Evolutionary conservation across 352 stramenopile genomes (phyloP).

Genomic region (Phytophthora agathidicida): DNA sequence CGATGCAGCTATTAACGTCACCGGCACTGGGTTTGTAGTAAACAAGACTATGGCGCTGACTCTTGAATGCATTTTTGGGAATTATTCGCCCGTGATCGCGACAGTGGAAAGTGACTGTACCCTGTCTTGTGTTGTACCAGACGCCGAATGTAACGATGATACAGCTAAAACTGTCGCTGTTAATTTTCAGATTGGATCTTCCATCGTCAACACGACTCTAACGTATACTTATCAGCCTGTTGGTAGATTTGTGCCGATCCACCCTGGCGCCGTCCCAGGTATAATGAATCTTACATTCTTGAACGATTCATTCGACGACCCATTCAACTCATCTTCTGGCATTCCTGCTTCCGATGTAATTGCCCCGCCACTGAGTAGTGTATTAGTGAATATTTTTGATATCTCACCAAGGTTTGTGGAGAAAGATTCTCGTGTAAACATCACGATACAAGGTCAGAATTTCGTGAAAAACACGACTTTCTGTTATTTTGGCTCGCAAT

Average conservation of each 20-base stretch:
- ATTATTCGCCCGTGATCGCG: conserved; percentile 4
- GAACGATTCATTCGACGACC: not conserved
- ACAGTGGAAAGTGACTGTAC: conserved; percentile 25
- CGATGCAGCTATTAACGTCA: conserved; percentile 16
- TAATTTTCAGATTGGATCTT: conserved; percentile 20
- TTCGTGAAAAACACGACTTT: conserved; percentile 31
- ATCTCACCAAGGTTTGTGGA: conserved; percentile 32
- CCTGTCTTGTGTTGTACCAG: conserved; percentile 25
- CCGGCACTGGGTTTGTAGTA: conserved; percentile 31
- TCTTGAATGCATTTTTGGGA: conserved; percentile 32
- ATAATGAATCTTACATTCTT: conserved; percentile 1
- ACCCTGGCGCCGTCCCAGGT: conserved; percentile 13
- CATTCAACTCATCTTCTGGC: not conserved
- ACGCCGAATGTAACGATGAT: conserved; percentile 9
- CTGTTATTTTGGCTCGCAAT: conserved; percentile 28
- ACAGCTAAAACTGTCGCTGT: conserved; percentile 5
- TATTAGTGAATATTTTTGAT: conserved; percentile 11
- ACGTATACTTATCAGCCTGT: conserved; percentile 24
- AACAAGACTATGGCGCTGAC: conserved; percentile 15
- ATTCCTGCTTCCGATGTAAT: not conserved
- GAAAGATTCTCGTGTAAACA: conserved; percentile 14
- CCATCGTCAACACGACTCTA: conserved; percentile 15
- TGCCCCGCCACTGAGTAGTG: not conserved
- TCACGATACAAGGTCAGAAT: conserved; percentile 38
- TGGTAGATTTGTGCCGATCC: conserved; percentile 1